phyloP scores from a whole-genome alignment of 2,329 filamentous ascomycete genomes.

The Rhynchosporium agropyri region DNA sequence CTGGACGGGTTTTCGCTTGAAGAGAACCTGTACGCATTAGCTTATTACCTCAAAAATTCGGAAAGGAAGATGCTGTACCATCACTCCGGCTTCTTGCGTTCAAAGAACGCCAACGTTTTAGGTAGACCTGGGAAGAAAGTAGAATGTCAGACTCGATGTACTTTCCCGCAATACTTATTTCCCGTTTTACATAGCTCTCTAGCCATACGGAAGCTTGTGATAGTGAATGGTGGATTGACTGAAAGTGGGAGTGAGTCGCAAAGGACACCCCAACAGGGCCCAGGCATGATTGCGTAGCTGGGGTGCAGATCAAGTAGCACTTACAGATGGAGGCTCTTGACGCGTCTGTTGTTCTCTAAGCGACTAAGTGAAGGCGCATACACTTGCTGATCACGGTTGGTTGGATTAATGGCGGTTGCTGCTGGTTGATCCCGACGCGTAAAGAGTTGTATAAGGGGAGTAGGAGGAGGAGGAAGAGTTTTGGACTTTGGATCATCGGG shows the following conservation, averaged over 20 bases:
- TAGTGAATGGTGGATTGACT: constrained; percentile 22
- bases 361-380: constrained; percentile 33
- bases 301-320: constrained; percentile 31
- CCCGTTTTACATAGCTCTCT: constrained; percentile 18
- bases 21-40: constrained; percentile 70
- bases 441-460: constrained; percentile 36
- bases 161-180: constrained; percentile 24
- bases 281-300: constrained; percentile 27
- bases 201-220: constrained; percentile 18
- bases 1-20: constrained; percentile 93
- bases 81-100: constrained; percentile 30
- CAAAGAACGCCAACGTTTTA: constrained; percentile 25
- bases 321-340: constrained; percentile 38
- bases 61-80: constrained; percentile 33
- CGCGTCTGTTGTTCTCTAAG: constrained; percentile 36
- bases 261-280: constrained; percentile 23
- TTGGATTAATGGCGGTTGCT: constrained; percentile 35
- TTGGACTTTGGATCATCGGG: constrained; percentile 29
- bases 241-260: constrained; percentile 18
- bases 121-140: constrained; percentile 31
- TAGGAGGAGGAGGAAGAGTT: constrained; percentile 41
- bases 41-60: background rate
- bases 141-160: constrained; percentile 34
- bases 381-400: constrained; percentile 41
- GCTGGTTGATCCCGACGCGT: constrained; percentile 35